Evolutionary conservation across 768 basidiomycete genomes (phyloP), one percentile per base, ranked within the genome.

Genomic region (Sarcodon sp.): DNA sequence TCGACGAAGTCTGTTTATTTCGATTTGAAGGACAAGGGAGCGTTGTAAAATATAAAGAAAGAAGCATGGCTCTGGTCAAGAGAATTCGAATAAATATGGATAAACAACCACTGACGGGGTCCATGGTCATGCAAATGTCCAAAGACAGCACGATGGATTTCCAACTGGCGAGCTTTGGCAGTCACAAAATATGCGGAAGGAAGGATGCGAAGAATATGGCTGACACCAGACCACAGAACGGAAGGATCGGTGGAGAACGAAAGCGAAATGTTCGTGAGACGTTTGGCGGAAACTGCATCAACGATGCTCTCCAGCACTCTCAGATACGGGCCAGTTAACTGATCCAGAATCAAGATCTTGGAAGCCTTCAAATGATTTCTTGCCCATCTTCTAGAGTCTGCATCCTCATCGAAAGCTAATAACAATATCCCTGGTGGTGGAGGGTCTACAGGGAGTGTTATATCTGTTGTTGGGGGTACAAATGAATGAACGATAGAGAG

Each of bases 401-500:
- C 49, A 12, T 68, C 65, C 45, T 72, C 66, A 48, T 77, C 70
- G 51, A 84, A 65, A 21, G 81, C 61, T 10, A 86, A 66, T 10
- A 78, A 59, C 31, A 87, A 64, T 37, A 87, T 44, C 3, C 79
- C 78, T 4, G 80, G 69, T 32, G 84, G 77, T 46, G 83, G 67
- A 18, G 72, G 62, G 49, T 79, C 69, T 41, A 41, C 39, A 27
- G 39, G 39, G n/a, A 41, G 39, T 27, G 6, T 60, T 61, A 31
- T 83, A 80, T 82, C 83, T 86, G 12, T 54, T 63, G 38, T 56
- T 50, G 37, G 78, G 56, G 12, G 54, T 39, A 13, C 55, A 51
- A n/a, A 60, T 52, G 57, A 48, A 39, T 66, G 60, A 33, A 81
- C 55, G 34, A 73, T 54, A 6, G 59, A 51, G 48, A 72, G 57